Evolutionary conservation across 2,329 filamentous ascomycete genomes (phyloP).

Genomic region (Coniochaeta hoffmannii): DNA sequence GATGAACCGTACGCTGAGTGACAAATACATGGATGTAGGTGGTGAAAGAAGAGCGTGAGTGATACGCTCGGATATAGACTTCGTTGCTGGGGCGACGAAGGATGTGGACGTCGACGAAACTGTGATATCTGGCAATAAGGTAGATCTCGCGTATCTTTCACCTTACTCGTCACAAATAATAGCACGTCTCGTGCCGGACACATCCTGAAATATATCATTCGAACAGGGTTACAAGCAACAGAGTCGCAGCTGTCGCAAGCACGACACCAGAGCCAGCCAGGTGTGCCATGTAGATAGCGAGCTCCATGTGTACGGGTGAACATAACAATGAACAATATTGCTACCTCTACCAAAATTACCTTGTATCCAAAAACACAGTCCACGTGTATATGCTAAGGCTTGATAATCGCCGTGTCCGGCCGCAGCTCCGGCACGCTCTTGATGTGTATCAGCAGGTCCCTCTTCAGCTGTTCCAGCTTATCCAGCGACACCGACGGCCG

Average conservation of each 20-base stretch:
- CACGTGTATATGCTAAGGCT: background rate
- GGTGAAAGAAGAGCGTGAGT: background rate
- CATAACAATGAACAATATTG: background rate
- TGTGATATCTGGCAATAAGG: no score
- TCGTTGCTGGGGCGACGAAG: no score
- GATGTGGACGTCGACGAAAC: no score
- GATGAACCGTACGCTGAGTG: background rate
- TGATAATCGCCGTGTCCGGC: background rate
- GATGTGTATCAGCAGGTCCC: constrained; percentile 4
- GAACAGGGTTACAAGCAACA: no score
- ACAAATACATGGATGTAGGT: no score
- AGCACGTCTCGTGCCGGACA: no score
- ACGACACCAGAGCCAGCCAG: background rate
- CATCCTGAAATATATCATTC: background rate
- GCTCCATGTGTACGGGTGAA: background rate
- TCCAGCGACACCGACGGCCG: background rate
- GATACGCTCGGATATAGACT: background rate
- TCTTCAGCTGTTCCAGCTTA: constrained; percentile 4
- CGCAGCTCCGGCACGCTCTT: constrained; percentile 1
- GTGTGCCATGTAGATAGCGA: background rate
- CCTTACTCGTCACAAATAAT: no score
- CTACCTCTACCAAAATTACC: constrained; percentile 7
- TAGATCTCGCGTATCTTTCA: no score
- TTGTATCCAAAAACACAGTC: background rate
- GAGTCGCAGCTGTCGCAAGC: no score